These are phyloP conservation scores for Daldinia bambusicola DNA, from an alignment of 495 filamentous ascomycete species.

Conservation along the genomic window DNA sequence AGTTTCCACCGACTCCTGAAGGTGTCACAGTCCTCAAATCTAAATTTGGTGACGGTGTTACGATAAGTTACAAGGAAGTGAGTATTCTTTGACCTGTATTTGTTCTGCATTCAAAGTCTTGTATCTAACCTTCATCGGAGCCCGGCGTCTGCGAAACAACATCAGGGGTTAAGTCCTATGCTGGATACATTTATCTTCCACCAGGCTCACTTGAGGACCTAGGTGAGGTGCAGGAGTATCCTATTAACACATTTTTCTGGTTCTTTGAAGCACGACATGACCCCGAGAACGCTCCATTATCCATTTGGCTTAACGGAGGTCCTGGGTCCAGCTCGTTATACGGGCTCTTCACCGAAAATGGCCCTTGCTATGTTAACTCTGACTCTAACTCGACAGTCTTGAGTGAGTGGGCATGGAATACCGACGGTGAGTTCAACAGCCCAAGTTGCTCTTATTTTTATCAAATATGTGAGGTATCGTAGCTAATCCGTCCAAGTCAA, in stretches of 20 bases:
- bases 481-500: constrained; percentile 44
- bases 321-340: constrained; percentile 47
- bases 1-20: constrained; percentile 68
- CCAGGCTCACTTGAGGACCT: constrained; percentile 44
- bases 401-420: constrained; percentile 51
- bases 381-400: constrained; percentile 49
- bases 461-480: not conserved
- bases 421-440: constrained; percentile 41
- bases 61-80: constrained; percentile 74
- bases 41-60: constrained; percentile 66
- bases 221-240: constrained; percentile 45
- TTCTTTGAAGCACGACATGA: constrained; percentile 55
- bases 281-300: constrained; percentile 53
- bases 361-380: constrained; percentile 49
- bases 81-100: not conserved
- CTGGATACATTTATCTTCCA: constrained; percentile 49
- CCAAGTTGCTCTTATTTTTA: not conserved
- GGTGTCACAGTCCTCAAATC: constrained; percentile 65
- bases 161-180: constrained; percentile 47
- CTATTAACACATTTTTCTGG: constrained; percentile 53
- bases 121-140: constrained; percentile 33
- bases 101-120: not conserved
- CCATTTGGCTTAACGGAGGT: constrained; percentile 50
- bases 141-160: constrained; percentile 50
- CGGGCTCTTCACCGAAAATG: constrained; percentile 48